Conservation (phyloP, 129 eudicot species). For the Saposhnikovia divaricata region DNA sequence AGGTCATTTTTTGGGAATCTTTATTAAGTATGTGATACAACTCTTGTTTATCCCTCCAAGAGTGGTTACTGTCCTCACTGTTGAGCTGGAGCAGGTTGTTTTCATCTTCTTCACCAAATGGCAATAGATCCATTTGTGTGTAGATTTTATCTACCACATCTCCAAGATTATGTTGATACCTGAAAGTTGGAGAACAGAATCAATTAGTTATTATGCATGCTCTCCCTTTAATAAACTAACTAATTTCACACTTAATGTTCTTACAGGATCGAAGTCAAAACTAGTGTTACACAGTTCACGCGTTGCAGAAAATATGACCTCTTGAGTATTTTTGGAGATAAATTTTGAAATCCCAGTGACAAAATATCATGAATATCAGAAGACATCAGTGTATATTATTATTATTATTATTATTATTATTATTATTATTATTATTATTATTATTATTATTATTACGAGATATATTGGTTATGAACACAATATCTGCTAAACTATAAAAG, state of each 20-base stretch:
- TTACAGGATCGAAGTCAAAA: not conserved
- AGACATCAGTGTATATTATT: not conserved
- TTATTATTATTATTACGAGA: not conserved
- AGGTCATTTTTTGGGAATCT: slow-evolving; percentile 30
- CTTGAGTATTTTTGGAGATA: not conserved
- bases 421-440: not conserved
- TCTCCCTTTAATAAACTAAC: not conserved
- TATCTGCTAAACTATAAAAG: not conserved
- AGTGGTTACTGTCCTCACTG: slow-evolving; percentile 89
- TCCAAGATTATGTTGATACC: slow-evolving; percentile 54
- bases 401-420: not conserved
- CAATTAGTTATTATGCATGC: not conserved
- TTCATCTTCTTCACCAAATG: slow-evolving; percentile 78
- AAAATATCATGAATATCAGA: not conserved
- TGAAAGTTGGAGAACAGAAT: slow-evolving; percentile 22
- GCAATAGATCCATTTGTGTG: slow-evolving; percentile 68
- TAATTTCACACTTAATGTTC: not conserved
- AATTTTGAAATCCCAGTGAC: not conserved
- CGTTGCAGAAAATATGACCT: not conserved
- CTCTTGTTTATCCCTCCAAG: slow-evolving; percentile 52
- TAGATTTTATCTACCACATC: slow-evolving; percentile 66
- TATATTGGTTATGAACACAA: not conserved
- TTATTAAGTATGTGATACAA: slow-evolving; percentile 24
- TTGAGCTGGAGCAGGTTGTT: slow-evolving; percentile 47
- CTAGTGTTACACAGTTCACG: not conserved